phyloP scores from a whole-genome alignment of 1,284 basidiomycete species.

The Heterobasidion occidentale region DNA sequence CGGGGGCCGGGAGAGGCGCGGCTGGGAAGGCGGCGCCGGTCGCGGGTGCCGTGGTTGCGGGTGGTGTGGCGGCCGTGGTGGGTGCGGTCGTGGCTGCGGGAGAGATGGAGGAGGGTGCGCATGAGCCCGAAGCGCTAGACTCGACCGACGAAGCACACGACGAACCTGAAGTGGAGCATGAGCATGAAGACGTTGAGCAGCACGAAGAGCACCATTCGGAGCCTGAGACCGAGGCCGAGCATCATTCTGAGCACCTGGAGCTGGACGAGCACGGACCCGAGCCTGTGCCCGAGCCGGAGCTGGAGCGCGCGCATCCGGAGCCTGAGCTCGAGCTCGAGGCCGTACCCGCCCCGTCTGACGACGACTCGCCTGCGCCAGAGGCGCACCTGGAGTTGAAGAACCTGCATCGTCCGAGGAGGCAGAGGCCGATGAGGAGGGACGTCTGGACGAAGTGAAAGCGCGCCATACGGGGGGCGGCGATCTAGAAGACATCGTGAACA shows the following conservation, averaged over 20 bases:
- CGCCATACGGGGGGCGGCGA: constrained; percentile 26
- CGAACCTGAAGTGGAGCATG: constrained; percentile 12
- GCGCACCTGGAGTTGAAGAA: not conserved
- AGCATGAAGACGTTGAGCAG: constrained; percentile 5
- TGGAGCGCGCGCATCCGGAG: constrained; percentile 4
- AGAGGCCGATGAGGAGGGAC: constrained; percentile 6
- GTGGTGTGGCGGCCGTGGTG: not conserved
- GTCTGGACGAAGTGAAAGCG: constrained; percentile 8
- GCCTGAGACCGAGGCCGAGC: constrained; percentile 6
- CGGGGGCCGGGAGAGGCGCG: not conserved
- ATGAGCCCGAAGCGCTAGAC: not conserved
- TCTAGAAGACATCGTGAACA: constrained; percentile 56
- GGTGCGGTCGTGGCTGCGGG: constrained; percentile 10
- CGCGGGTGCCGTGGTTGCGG: constrained; percentile 2
- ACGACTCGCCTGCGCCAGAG: constrained; percentile 7
- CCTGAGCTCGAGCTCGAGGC: not conserved
- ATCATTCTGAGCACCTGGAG: not conserved
- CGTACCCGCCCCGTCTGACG: constrained; percentile 10
- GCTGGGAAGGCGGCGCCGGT: not conserved
- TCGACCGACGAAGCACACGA: constrained; percentile 7
- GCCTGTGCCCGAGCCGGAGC: constrained; percentile 1
- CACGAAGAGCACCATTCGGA: constrained; percentile 12
- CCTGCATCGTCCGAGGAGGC: constrained; percentile 11
- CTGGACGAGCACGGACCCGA: not conserved
- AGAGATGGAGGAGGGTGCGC: constrained; percentile 8